Percentiles rank a stretch among this genome's conserved stretches.
Conservation (phyloP, 306 rosid genomes). For the Inga leiocalycina region DNA sequence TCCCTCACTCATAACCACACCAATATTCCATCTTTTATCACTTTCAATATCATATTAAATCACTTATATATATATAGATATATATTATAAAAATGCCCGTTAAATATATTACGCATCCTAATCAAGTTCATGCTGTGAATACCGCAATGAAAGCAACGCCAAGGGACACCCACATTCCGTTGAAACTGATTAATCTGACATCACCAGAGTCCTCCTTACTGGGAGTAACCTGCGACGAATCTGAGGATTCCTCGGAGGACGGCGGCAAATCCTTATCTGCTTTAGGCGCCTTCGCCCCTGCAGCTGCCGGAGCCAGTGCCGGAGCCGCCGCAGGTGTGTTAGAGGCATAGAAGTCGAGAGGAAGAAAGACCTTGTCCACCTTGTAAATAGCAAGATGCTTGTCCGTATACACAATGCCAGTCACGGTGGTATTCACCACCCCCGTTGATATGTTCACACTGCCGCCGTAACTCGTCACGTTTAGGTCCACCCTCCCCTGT, state of each 20-base stretch:
- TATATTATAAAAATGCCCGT: neutral
- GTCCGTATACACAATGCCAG: conserved; percentile 59
- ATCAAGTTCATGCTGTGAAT: neutral
- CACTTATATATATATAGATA: neutral
- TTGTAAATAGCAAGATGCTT: conserved; percentile 67
- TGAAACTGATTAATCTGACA: neutral
- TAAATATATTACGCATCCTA: neutral
- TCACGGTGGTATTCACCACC: conserved; percentile 62
- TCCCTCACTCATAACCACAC: neutral
- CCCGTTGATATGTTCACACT: conserved; percentile 65
- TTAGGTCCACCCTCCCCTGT: conserved; percentile 51
- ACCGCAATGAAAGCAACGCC: conserved; percentile 19
- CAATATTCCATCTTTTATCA: neutral
- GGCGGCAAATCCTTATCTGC: conserved; percentile 29
- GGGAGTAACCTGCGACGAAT: conserved; percentile 29
- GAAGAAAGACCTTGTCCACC: conserved; percentile 61
- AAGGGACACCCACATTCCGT: conserved; percentile 29
- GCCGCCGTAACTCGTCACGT: conserved; percentile 61
- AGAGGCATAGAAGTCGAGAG: conserved; percentile 48
- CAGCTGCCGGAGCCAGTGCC: conserved; percentile 19
- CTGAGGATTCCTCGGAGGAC: conserved; percentile 17
- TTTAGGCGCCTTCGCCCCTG: conserved; percentile 16
- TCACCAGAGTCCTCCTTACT: conserved; percentile 11
- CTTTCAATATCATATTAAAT: neutral
- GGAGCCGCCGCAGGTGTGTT: conserved; percentile 32